Percentiles rank a stretch among this genome's conserved stretches.
These are phyloP conservation scores for Aquilaria agallochum DNA, from an alignment of 441 rosid species.

Conservation along the genomic window DNA sequence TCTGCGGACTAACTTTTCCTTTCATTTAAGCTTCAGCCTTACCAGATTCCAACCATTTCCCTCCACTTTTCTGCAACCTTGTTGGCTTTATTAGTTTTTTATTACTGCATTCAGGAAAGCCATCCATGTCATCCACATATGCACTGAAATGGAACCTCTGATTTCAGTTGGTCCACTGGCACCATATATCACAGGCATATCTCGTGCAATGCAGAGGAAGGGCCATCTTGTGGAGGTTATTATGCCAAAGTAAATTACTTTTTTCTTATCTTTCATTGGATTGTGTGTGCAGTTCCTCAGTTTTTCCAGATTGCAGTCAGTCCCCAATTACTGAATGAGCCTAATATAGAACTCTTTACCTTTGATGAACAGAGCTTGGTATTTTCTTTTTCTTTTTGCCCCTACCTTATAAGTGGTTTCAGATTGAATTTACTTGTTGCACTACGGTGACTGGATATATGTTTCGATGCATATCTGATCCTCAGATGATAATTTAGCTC, in stretches of 20 bases:
- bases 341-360: no score
- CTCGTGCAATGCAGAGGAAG: slow-evolving; percentile 54
- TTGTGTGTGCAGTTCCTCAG: not conserved
- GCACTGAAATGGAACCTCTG: slow-evolving; percentile 85
- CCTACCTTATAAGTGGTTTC: not conserved
- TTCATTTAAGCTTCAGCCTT: no score
- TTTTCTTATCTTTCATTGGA: slow-evolving; percentile 5
- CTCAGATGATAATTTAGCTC: not conserved
- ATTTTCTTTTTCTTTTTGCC: not conserved
- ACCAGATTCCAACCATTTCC: no score
- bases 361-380: not conserved
- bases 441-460: not conserved
- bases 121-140: slow-evolving; percentile 70
- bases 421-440: not conserved
- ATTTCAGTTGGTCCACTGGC: slow-evolving; percentile 67
- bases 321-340: no score
- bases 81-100: no score
- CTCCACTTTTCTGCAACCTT: no score
- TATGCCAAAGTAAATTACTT: slow-evolving; percentile 62
- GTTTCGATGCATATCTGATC: not conserved
- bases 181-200: slow-evolving; percentile 58
- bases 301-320: no score
- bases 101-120: slow-evolving; percentile 39
- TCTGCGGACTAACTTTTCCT: no score
- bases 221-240: slow-evolving; percentile 84